A percentile compares a stretch with the other conserved stretches of the same genome.
Conservation (phyloP, 371 early-diverging fungal species). For the Syncephalastrum monosporum region DNA sequence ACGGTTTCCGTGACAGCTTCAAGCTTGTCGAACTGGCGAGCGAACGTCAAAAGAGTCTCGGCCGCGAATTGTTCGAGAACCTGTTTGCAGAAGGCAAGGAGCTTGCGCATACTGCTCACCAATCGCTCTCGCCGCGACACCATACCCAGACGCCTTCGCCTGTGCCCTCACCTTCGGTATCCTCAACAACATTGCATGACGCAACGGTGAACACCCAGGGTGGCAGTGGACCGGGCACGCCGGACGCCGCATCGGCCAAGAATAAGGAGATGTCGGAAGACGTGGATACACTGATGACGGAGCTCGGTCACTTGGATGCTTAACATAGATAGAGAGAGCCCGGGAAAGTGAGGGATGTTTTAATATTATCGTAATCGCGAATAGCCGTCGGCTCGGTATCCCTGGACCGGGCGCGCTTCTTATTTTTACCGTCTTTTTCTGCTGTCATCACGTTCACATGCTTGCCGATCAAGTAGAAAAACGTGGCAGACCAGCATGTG, state of each 20-base stretch:
- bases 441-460: not conserved
- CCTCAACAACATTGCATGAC: conserved; percentile 8
- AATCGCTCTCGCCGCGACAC: not conserved
- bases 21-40: conserved; percentile 58
- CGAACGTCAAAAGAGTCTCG: conserved; percentile 51
- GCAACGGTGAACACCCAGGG: conserved; percentile 1
- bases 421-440: no score
- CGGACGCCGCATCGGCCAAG: conserved; percentile 11
- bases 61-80: conserved; percentile 59
- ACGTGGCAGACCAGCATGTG: conserved; percentile 5
- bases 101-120: conserved; percentile 24
- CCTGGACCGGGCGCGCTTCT: no score
- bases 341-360: not conserved
- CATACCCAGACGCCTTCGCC: conserved; percentile 7
- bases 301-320: conserved; percentile 40
- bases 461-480: conserved; percentile 2
- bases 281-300: conserved; percentile 34
- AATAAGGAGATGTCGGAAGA: conserved; percentile 24
- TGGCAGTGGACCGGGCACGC: conserved; percentile 13
- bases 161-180: conserved; percentile 12
- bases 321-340: not conserved
- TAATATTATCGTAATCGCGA: not conserved
- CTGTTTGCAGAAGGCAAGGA: conserved; percentile 57
- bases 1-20: conserved; percentile 64
- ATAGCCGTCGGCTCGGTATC: no score